Base-by-base conservation (phyloP, 163 green algal species). In the Chlorella variabilis region DNA sequence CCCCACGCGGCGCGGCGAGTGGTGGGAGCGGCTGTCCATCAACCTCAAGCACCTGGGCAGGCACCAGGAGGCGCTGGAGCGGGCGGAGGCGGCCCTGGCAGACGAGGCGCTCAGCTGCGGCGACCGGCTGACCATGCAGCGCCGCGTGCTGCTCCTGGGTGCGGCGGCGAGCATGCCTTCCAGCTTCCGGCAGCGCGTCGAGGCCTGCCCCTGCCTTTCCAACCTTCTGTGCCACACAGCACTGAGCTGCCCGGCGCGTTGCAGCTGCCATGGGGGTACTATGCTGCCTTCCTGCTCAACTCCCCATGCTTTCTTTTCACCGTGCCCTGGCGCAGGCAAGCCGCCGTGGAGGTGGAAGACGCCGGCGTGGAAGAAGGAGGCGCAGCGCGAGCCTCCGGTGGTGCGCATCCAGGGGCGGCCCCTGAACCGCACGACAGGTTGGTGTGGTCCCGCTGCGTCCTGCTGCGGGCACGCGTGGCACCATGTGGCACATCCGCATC, bases 11-110 rank as follows among this genome's bases (percentile, higher is more conserved):
- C 79, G 90, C 11, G 92, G 92, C 7, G 81, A 92, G 56, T 98
- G 95, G 95, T 98, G 92, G 92, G 29, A 84, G 31, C 90, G 96
- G 1, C 88, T 98, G 75, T 90, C 88, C 7, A 86, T 96, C 29
- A 87, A 98, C 82, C 81, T 95, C 49, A 87, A 94, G 84, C 95
- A 98, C 81, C 78, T 93, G 87, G 88, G 54, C 5, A 71, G 84
- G 27, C 67, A 75, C 6, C 88, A 92, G 66, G 77, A 92, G n/a
- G 85, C 92, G 1, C 89, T 98, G 77, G 87, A 93, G 85, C 84
- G 87, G 15, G 92, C 91, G 11, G 91, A 97, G 84, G 86, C 90
- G 13, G 91, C 89, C 1, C 83, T 98, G 61, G 88, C 87, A 2
- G 95, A 98, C 83, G 75, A 84, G 17, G 93, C 88, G 88, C 89